A percentile compares a stretch with the other conserved stretches of the same genome.
These are phyloP conservation scores for Malus orientalis DNA, from an alignment of 306 rosid species.

Conservation along the genomic window DNA sequence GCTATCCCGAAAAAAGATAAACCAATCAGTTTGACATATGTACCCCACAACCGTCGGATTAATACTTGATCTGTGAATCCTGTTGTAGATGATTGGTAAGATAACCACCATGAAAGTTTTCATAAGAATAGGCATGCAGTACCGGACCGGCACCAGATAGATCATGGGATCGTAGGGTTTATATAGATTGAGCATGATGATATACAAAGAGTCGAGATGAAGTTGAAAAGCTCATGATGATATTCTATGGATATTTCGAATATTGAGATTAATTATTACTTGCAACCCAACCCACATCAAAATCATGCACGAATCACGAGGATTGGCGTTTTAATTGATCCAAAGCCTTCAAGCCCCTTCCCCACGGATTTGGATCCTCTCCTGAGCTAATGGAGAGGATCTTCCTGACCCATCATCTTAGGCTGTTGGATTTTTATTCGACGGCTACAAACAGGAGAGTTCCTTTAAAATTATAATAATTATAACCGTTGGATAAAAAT, in stretches of 20 bases:
- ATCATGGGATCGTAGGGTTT: background rate
- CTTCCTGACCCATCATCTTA: too few relatives aligned
- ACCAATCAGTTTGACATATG: background rate
- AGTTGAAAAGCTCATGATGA: background rate
- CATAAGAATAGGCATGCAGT: background rate
- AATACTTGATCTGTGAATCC: background rate
- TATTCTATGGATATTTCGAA: background rate
- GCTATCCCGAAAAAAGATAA: background rate
- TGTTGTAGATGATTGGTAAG: background rate
- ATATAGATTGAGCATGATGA: background rate
- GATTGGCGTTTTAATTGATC: conserved; percentile 12
- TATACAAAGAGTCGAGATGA: background rate
- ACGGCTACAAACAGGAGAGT: too few relatives aligned
- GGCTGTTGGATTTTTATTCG: too few relatives aligned
- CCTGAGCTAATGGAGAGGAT: too few relatives aligned
- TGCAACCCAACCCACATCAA: background rate
- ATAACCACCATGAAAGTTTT: background rate
- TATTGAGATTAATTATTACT: background rate
- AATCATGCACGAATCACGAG: conserved; percentile 24
- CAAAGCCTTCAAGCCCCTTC: background rate
- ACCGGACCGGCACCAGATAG: background rate
- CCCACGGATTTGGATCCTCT: too few relatives aligned
- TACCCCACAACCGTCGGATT: background rate
- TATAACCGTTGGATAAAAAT: too few relatives aligned
- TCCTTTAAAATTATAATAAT: too few relatives aligned